Base-by-base conservation (phyloP, 768 basidiomycete genomes). In the Leccinum imitatum region DNA sequence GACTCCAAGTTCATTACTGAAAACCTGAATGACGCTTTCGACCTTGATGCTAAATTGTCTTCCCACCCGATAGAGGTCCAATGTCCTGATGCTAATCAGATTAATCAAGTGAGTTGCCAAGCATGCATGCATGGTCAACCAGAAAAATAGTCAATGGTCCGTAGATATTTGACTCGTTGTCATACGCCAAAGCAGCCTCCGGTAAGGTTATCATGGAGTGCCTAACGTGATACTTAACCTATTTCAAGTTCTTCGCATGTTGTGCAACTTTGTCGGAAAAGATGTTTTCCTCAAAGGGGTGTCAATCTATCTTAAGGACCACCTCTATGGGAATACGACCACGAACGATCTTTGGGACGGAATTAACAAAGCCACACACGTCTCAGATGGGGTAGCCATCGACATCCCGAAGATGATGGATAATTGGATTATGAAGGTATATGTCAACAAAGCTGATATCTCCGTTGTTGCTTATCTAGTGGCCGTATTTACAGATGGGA, bases 51-150 rank as follows among this genome's bases (percentile, higher is more conserved):
- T 2, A 91, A 93, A 68, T 76, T 86, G 9, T 93, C 92, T 21
- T 93, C 91, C 11, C 95, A 98, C 72, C 91, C 96, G 1, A 90
- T 98, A 66, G 93, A 98, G 72, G 92, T 96, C 27, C 87, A 89
- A 14, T 93, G 90, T 69, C 90, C 88, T 0, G 92, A 95, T 70
- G 89, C 91, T 8, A 89, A 90, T 68, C 82, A 88, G 65, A 91
- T 94, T 68, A 89, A 89, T 67, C 88, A 89, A 78, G 86, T 86
- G 50, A 51, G 65, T 59, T 14, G 15, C 25, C 15, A 11, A 11
- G 25, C 0, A 27, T 53, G 23, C 0, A 23, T 54, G 19, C 9
- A 37, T 41, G 21, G 6, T 14, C 31, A 14, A 27, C 47, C 13
- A n/a, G 35, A 51, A 15, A 30, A 31, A 33, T 41, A 50, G 23